A percentile compares a stretch with the other conserved stretches of the same genome.
Conservation (phyloP, 2,329 filamentous ascomycete genomes). For the Akanthomyces muscarius region DNA sequence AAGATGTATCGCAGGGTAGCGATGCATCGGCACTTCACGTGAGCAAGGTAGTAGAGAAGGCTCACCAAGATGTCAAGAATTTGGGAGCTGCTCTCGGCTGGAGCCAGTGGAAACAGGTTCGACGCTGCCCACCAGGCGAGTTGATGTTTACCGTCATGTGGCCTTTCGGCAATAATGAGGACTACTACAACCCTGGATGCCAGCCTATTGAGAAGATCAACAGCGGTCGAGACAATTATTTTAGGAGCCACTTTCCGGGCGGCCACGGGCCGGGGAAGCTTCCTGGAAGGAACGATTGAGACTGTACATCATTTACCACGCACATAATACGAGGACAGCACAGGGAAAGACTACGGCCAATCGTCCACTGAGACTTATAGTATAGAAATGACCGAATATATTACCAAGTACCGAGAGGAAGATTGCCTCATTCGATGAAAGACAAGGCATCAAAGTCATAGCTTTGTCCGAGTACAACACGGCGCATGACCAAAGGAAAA, state of each 20-base stretch:
- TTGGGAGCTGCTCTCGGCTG: slow-evolving; percentile 52
- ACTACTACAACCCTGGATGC: slow-evolving; percentile 43
- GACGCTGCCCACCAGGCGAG: slow-evolving; percentile 49
- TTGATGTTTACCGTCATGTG: slow-evolving; percentile 61
- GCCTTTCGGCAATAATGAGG: slow-evolving; percentile 52
- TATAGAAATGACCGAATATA: neutral
- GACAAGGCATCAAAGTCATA: neutral
- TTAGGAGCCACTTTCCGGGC: neutral
- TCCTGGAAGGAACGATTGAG: neutral
- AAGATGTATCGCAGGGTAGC: neutral
- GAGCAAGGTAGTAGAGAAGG: slow-evolving; percentile 20
- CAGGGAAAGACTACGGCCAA: neutral
- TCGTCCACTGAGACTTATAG: neutral
- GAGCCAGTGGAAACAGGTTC: slow-evolving; percentile 57
- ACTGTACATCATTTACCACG: neutral
- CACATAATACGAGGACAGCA: neutral
- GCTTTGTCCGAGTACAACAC: neutral
- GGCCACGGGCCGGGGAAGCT: neutral
- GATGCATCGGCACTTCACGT: neutral
- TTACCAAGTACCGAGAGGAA: neutral
- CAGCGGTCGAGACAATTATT: neutral
- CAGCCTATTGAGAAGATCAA: slow-evolving; percentile 22
- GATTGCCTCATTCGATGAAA: neutral
- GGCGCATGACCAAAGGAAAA: neutral
- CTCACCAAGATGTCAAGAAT: slow-evolving; percentile 21